A percentile compares a stretch with the other conserved stretches of the same genome.
Conservation (phyloP, 306 rosid species). For the Mimosa pudica region DNA sequence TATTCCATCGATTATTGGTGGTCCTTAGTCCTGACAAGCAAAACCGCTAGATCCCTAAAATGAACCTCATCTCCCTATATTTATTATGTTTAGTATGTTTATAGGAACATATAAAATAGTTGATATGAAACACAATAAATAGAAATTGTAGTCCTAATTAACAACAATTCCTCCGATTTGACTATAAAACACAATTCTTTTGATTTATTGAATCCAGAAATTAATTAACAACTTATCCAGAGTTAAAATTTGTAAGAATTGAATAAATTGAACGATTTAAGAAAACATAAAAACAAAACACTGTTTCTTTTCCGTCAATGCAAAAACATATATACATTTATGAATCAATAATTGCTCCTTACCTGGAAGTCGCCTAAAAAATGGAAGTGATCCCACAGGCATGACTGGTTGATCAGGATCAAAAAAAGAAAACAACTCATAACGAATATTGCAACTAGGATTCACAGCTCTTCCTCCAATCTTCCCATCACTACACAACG, state of each 20-base stretch:
- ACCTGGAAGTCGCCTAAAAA: not conserved
- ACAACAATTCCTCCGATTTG: not conserved
- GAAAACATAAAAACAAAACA: too few species aligned
- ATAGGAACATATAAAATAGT: not conserved
- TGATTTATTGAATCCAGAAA: not conserved
- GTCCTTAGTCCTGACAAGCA: too few species aligned
- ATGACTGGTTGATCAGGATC: too few species aligned
- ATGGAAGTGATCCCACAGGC: not conserved
- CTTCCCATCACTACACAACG: not conserved
- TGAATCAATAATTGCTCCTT: not conserved
- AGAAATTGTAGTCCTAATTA: not conserved
- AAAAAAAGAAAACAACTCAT: not conserved
- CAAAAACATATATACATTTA: too few species aligned
- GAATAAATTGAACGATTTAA: too few species aligned
- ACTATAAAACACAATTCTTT: not conserved
- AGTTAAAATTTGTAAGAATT: not conserved
- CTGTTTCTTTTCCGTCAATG: too few species aligned
- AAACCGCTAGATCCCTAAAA: not conserved
- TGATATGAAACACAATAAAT: too few species aligned
- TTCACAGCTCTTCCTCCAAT: not conserved
- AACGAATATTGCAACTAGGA: not conserved
- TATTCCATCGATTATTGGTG: too few species aligned
- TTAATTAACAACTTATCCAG: not conserved
- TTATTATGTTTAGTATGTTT: too few species aligned
- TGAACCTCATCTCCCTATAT: not conserved